phyloP scores from a whole-genome alignment of 2,329 filamentous ascomycete genomes.

The Pseudocercospora cruenta region DNA sequence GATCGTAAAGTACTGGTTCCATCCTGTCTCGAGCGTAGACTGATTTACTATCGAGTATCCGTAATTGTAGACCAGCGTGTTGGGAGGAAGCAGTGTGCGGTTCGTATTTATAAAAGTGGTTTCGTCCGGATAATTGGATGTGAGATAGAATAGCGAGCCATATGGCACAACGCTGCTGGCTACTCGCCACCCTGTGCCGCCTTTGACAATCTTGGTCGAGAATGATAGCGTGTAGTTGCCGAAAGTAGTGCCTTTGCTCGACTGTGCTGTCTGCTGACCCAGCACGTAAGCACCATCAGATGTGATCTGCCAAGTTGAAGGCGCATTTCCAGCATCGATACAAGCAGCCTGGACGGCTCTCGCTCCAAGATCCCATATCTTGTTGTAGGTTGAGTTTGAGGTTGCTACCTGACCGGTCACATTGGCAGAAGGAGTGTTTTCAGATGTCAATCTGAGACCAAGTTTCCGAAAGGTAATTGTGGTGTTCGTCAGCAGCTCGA shows the following conservation, averaged over 20 bases:
- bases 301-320: constrained; percentile 42
- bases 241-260: constrained; percentile 29
- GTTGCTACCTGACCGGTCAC: constrained; percentile 39
- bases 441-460: constrained; percentile 40
- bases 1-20: constrained; percentile 35
- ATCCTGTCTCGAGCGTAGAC: constrained; percentile 37
- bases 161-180: constrained; percentile 30
- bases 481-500: constrained; percentile 42
- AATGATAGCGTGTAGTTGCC: constrained; percentile 46
- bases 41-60: constrained; percentile 45
- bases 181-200: constrained; percentile 46
- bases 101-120: constrained; percentile 43
- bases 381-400: constrained; percentile 39
- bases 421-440: constrained; percentile 27
- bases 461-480: constrained; percentile 39
- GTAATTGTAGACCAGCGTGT: constrained; percentile 41
- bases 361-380: constrained; percentile 46
- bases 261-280: constrained; percentile 40
- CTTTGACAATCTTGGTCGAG: constrained; percentile 43
- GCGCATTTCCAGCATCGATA: constrained; percentile 43
- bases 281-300: constrained; percentile 42
- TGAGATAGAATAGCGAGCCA: constrained; percentile 33
- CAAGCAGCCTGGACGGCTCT: constrained; percentile 41
- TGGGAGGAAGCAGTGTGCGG: constrained; percentile 40
- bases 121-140: constrained; percentile 31